Conservation (phyloP, 768 basidiomycete species). For the Lepiota venenata region DNA sequence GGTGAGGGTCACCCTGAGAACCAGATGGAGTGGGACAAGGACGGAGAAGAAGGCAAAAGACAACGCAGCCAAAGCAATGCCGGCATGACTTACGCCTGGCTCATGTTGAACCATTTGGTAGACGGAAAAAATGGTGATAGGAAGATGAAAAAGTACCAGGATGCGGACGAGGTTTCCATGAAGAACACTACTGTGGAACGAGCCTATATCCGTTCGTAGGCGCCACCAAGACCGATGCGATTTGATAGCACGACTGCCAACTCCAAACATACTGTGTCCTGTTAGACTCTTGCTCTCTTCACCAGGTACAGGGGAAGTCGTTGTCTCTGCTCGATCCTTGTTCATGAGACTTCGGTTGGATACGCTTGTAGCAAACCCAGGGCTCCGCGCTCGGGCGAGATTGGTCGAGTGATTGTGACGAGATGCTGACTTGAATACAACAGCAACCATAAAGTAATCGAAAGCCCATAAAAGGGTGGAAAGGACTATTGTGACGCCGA, state of each 20-base stretch:
- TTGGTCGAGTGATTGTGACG: constrained; percentile 15
- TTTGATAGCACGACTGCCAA: constrained; percentile 2
- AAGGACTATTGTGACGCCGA: constrained; percentile 66
- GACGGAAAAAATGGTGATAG: constrained; percentile 87
- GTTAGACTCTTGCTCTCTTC: constrained; percentile 12
- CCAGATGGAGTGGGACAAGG: constrained; percentile 67
- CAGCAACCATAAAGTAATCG: constrained; percentile 44
- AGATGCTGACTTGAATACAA: constrained; percentile 14
- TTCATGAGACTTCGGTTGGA: constrained; percentile 21
- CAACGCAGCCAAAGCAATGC: constrained; percentile 76
- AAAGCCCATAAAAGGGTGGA: constrained; percentile 71
- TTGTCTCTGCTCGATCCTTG: constrained; percentile 37
- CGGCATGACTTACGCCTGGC: constrained; percentile 47
- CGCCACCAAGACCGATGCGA: constrained; percentile 49
- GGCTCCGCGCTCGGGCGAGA: constrained; percentile 32
- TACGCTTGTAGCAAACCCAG: constrained; percentile 25
- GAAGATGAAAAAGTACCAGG: constrained; percentile 90
- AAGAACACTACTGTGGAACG: constrained; percentile 77
- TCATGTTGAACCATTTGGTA: constrained; percentile 75
- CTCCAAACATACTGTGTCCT: constrained; percentile 9
- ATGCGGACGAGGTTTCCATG: constrained; percentile 92
- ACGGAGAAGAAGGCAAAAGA: constrained; percentile 82
- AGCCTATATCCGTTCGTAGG: constrained; percentile 58
- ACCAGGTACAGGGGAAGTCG: constrained; percentile 1
- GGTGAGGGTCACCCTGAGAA: constrained; percentile 75